phyloP scores from a whole-genome alignment of 345 rosid genomes.

The Eucalyptus cladocalyx region DNA sequence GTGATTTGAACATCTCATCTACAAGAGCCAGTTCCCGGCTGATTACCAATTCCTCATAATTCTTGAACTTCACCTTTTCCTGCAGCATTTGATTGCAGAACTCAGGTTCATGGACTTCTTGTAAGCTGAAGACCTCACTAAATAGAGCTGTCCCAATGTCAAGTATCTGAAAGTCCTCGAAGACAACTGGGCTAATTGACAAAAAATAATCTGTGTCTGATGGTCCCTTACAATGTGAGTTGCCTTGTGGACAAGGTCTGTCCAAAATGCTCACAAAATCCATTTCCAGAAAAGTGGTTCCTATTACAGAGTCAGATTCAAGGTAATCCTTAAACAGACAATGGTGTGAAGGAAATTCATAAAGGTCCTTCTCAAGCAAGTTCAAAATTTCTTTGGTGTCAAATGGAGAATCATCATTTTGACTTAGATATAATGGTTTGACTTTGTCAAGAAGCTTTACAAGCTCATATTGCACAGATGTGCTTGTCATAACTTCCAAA shows the following conservation, averaged over 20 bases:
- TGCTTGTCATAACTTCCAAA: constrained; percentile 23
- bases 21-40: constrained; percentile 52
- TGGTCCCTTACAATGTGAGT: constrained; percentile 6
- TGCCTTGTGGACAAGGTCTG: constrained; percentile 1
- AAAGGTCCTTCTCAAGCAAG: constrained; percentile 15
- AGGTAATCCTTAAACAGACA: constrained; percentile 23
- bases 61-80: constrained; percentile 55
- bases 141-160: constrained; percentile 29
- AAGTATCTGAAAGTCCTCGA: constrained; percentile 48
- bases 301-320: constrained; percentile 19
- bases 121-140: constrained; percentile 24
- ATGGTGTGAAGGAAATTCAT: constrained; percentile 31
- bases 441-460: constrained; percentile 27
- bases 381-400: constrained; percentile 31
- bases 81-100: constrained; percentile 29
- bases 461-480: constrained; percentile 28
- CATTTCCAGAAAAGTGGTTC: constrained; percentile 13
- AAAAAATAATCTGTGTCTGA: constrained; percentile 5
- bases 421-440: constrained; percentile 12
- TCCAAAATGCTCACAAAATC: constrained; percentile 40
- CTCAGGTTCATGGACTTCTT: constrained; percentile 21
- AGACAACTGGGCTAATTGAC: constrained; percentile 6
- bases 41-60: constrained; percentile 56
- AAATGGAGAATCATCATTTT: constrained; percentile 5
- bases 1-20: constrained; percentile 68